These are phyloP conservation scores for Fereydounia khargensis DNA, from an alignment of 1,284 basidiomycete genomes.

Conservation along the genomic window DNA sequence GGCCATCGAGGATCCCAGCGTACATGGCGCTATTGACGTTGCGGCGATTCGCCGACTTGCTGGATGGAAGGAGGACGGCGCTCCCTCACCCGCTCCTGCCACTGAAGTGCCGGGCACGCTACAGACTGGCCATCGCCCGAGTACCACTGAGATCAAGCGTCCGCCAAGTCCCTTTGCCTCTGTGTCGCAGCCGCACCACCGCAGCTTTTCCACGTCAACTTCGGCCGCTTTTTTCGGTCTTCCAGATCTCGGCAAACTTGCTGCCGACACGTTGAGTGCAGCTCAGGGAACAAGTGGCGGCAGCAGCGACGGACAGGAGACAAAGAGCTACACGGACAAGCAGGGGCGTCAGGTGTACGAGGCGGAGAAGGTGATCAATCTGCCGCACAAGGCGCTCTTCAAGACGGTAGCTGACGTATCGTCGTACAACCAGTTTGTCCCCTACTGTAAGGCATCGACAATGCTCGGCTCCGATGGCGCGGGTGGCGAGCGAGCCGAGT, in stretches of 20 bases:
- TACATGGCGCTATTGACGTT: constrained; percentile 31
- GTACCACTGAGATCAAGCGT: no score
- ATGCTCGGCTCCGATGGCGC: constrained; percentile 61
- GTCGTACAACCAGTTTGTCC: constrained; percentile 81
- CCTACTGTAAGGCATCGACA: constrained; percentile 78
- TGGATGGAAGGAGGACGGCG: constrained; percentile 31
- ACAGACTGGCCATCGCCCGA: no score
- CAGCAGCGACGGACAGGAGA: background rate
- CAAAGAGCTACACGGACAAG: constrained; percentile 15
- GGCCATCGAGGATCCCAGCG: constrained; percentile 58
- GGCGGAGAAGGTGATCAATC: constrained; percentile 10
- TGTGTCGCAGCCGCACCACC: background rate
- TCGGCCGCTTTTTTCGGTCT: constrained; percentile 17
- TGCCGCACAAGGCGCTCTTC: constrained; percentile 68
- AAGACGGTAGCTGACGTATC: constrained; percentile 80
- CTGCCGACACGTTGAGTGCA: constrained; percentile 7
- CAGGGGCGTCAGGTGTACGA: constrained; percentile 21
- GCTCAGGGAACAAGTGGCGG: background rate
- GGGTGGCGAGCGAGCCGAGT: constrained; percentile 66
- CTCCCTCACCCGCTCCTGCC: background rate
- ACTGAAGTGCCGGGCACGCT: background rate
- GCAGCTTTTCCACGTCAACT: background rate
- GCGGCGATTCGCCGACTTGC: constrained; percentile 38
- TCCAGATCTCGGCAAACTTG: constrained; percentile 27
- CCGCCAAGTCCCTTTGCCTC: background rate